A percentile compares a stretch with the other conserved stretches of the same genome.
phyloP scores from a whole-genome alignment of 768 basidiomycete genomes.

The Suillus ampliporus region DNA sequence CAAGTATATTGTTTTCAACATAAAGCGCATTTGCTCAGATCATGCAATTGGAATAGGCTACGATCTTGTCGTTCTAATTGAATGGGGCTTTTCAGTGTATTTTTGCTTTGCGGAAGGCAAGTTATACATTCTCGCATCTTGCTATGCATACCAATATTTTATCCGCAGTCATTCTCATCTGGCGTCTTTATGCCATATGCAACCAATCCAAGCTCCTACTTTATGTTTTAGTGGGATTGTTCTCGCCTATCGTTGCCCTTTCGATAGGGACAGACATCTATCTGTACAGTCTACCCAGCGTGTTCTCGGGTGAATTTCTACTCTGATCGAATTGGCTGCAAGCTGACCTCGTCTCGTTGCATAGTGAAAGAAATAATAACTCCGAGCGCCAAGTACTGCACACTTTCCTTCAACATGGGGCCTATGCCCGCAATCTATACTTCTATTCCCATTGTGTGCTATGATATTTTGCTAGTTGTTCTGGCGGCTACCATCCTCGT shows the following conservation, averaged over 20 bases:
- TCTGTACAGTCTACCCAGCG: not conserved
- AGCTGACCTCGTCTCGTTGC: not conserved
- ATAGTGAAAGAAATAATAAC: not conserved
- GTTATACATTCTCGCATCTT: not conserved
- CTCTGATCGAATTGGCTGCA: not conserved
- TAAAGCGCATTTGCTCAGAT: not conserved
- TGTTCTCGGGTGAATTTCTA: not conserved
- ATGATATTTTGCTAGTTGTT: not conserved
- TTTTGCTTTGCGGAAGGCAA: slow-evolving; percentile 4
- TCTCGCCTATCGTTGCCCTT: not conserved
- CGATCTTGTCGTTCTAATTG: slow-evolving; percentile 1
- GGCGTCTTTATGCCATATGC: not conserved
- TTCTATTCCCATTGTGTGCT: not conserved
- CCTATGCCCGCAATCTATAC: not conserved
- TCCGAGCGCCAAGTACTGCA: not conserved
- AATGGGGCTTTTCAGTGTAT: slow-evolving; percentile 9
- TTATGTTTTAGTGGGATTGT: not conserved
- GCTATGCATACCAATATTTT: not conserved
- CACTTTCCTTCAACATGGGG: not conserved
- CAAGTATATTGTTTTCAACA: not conserved
- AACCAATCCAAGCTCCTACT: not conserved
- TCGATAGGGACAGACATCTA: not conserved
- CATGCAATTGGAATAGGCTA: not conserved
- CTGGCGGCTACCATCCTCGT: not conserved
- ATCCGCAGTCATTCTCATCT: slow-evolving; percentile 2